phyloP scores from a whole-genome alignment of 2,329 filamentous ascomycete species.

The Rutstroemia sp. region DNA sequence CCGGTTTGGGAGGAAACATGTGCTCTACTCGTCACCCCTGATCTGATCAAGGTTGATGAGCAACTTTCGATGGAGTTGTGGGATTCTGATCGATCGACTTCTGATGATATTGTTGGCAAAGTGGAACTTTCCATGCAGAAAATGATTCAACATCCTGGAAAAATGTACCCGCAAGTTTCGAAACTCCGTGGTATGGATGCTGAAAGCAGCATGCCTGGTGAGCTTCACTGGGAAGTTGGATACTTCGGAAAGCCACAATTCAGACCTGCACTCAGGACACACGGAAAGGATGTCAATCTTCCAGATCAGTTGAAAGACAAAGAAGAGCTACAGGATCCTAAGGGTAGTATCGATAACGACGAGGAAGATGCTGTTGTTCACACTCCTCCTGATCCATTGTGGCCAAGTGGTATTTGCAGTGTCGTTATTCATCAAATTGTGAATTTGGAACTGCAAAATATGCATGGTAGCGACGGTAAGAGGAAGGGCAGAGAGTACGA shows the following conservation, averaged over 20 bases:
- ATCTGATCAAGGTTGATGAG: constrained; percentile 89
- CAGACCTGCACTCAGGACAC: constrained; percentile 73
- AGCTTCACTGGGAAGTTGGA: constrained; percentile 93
- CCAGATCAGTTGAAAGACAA: constrained; percentile 67
- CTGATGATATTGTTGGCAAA: constrained; percentile 93
- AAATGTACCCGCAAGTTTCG: constrained; percentile 85
- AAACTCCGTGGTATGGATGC: constrained; percentile 77
- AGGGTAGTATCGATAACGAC: constrained; percentile 64
- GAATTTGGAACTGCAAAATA: constrained; percentile 83
- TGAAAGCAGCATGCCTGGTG: constrained; percentile 82
- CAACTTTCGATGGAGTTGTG: constrained; percentile 89
- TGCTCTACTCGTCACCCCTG: constrained; percentile 77
- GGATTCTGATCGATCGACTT: constrained; percentile 89
- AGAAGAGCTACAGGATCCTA: constrained; percentile 78
- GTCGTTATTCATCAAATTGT: constrained; percentile 91
- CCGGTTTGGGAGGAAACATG: constrained; percentile 87
- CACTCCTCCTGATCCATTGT: constrained; percentile 91
- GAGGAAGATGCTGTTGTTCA: constrained; percentile 80
- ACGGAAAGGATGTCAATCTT: constrained; percentile 74
- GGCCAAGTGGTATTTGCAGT: constrained; percentile 84
- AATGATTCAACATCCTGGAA: constrained; percentile 87
- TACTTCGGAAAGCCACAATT: constrained; percentile 91
- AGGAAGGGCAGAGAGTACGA: constrained; percentile 82
- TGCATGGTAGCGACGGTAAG: constrained; percentile 77
- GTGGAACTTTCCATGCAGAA: constrained; percentile 90